phyloP scores from a whole-genome alignment of 73 alveolate species.

The Paramecium primaurelia region DNA sequence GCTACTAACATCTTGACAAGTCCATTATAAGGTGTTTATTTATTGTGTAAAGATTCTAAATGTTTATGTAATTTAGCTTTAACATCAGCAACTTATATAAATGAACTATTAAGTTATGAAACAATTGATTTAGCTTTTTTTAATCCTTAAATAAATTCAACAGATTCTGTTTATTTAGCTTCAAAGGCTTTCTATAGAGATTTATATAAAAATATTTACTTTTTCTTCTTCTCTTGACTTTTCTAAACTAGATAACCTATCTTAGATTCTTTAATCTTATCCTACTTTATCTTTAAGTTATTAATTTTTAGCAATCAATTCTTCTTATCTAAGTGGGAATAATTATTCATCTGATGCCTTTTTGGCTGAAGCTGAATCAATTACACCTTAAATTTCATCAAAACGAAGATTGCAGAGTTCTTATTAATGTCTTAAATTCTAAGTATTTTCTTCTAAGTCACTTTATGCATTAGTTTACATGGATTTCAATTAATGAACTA shows the following conservation, averaged over 20 bases:
- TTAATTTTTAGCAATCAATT: background rate
- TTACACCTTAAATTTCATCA: background rate
- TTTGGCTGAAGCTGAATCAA: conserved; percentile 40
- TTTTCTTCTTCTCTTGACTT: conserved; percentile 1
- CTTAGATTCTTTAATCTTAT: conserved; percentile 15
- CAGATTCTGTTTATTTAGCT: background rate
- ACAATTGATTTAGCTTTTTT: conserved; percentile 36
- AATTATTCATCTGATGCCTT: conserved; percentile 14
- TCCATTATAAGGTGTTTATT: background rate
- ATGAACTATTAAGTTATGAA: conserved; percentile 6
- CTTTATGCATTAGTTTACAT: conserved; percentile 26
- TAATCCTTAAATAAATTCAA: conserved; percentile 24
- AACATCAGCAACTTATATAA: conserved; percentile 15
- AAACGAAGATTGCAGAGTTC: conserved; percentile 2
- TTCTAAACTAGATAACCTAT: background rate
- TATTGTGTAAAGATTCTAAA: background rate
- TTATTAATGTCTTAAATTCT: background rate
- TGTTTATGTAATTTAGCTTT: background rate
- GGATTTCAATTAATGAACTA: background rate
- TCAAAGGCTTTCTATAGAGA: background rate
- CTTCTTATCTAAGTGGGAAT: conserved; percentile 30
- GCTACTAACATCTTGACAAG: background rate
- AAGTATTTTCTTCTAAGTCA: conserved; percentile 22
- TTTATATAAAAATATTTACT: background rate
- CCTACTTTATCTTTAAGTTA: conserved; percentile 44